These are phyloP conservation scores for Kokia cookei DNA, from an alignment of 441 rosid genomes.

Conservation along the genomic window DNA sequence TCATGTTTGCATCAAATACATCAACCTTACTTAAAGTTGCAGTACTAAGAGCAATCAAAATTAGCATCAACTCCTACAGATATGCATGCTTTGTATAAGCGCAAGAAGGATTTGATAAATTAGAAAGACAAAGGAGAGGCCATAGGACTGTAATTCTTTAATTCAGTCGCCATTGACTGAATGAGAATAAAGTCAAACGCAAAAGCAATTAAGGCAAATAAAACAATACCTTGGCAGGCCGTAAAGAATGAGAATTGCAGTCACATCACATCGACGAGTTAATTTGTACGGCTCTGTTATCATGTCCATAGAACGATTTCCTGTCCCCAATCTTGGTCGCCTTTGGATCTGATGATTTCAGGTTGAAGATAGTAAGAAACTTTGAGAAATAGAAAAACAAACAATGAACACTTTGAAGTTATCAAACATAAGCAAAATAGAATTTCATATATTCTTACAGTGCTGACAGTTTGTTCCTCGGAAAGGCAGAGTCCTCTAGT, in stretches of 20 bases:
- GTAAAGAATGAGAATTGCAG: constrained; percentile 70
- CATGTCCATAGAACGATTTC: constrained; percentile 43
- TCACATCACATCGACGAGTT: constrained; percentile 62
- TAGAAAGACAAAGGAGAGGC: not conserved
- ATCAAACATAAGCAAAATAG: not conserved
- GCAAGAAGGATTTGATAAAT: not conserved
- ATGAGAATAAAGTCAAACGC: not conserved
- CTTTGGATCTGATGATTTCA: constrained; percentile 31
- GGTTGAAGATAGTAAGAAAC: constrained; percentile 10
- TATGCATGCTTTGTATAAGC: not conserved
- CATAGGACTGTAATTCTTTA: not conserved
- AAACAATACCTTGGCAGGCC: constrained; percentile 64
- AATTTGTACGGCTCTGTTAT: constrained; percentile 54
- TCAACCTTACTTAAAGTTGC: constrained; percentile 1
- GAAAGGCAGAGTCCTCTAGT: constrained; percentile 84
- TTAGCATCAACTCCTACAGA: not conserved
- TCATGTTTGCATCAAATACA: constrained; percentile 5
- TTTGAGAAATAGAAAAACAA: not conserved
- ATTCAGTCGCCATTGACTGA: not conserved
- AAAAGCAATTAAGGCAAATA: not conserved
- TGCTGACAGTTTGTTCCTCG: constrained; percentile 70
- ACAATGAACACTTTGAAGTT: not conserved
- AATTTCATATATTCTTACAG: constrained; percentile 31
- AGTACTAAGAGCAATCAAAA: not conserved
- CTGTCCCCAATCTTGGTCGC: constrained; percentile 42